Conservation (phyloP, 139 green algal species). For the Chlamydomonas asymmetrica region DNA sequence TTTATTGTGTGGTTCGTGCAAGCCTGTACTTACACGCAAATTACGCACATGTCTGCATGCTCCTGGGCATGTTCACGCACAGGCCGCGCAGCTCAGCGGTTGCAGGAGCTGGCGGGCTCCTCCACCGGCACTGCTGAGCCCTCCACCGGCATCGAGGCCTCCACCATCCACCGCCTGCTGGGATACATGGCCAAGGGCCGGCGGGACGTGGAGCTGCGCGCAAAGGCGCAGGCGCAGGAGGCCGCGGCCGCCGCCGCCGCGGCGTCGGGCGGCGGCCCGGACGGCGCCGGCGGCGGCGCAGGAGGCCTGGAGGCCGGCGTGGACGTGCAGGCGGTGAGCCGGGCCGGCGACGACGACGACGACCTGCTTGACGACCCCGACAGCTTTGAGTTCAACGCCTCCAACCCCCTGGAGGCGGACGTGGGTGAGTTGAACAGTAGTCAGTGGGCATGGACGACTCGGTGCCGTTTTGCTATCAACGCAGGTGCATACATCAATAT, state of each 20-base stretch:
- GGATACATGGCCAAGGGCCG: constrained; percentile 43
- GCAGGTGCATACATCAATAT: no score
- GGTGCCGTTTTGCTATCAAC: neutral
- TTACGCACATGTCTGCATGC: no score
- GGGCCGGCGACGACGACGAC: constrained; percentile 2
- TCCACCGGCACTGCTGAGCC: neutral
- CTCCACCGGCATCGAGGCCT: constrained; percentile 16
- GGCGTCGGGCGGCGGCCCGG: no score
- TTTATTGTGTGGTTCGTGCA: no score
- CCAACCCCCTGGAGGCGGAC: constrained; percentile 44
- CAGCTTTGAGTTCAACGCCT: constrained; percentile 21
- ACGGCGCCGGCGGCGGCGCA: neutral
- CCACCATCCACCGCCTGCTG: constrained; percentile 77
- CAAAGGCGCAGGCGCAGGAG: neutral
- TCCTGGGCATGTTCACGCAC: constrained; percentile 75
- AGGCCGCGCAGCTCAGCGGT: constrained; percentile 64
- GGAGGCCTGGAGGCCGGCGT: constrained; percentile 11
- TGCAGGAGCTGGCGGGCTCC: constrained; percentile 34
- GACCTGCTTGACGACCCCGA: constrained; percentile 3
- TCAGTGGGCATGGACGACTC: neutral
- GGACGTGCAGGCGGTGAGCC: constrained; percentile 11
- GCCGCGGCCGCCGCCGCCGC: neutral
- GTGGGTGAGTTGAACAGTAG: constrained; percentile 9
- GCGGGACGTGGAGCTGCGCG: neutral
- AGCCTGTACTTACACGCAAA: no score